Percentiles rank a stretch among this genome's conserved stretches.
These are phyloP conservation scores for Epichloe elymi DNA, from an alignment of 2,329 filamentous ascomycete species.

Conservation along the genomic window DNA sequence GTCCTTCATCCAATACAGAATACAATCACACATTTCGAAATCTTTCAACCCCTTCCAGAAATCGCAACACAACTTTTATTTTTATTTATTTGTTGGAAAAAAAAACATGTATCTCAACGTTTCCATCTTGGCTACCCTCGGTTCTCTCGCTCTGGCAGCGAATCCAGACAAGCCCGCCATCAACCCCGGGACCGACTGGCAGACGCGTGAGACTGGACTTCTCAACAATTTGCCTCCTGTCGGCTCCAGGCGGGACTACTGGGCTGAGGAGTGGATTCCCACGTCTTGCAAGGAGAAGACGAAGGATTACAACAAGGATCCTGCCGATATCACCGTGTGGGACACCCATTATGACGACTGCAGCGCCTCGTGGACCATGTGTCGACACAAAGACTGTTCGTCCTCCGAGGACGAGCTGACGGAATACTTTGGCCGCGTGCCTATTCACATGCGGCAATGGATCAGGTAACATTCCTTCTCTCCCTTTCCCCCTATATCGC, in stretches of 20 bases:
- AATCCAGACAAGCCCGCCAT: background rate
- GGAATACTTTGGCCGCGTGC: slow-evolving; percentile 16
- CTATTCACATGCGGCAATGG: slow-evolving; percentile 16
- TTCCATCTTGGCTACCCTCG: too few relatives aligned
- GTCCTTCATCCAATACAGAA: too few relatives aligned
- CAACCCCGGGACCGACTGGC: background rate
- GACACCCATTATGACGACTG: slow-evolving; percentile 17
- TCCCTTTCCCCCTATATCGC: too few relatives aligned
- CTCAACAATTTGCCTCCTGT: slow-evolving; percentile 5
- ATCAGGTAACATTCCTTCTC: slow-evolving; percentile 6
- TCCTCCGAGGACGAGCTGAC: slow-evolving; percentile 13
- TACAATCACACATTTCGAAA: too few relatives aligned
- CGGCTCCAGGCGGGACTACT: slow-evolving; percentile 9
- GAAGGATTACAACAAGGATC: slow-evolving; percentile 6
- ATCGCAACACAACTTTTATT: too few relatives aligned
- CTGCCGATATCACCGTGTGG: slow-evolving; percentile 13
- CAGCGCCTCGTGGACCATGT: slow-evolving; percentile 16
- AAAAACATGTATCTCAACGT: too few relatives aligned
- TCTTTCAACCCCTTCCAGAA: too few relatives aligned
- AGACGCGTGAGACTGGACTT: slow-evolving; percentile 1
- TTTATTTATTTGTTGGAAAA: too few relatives aligned
- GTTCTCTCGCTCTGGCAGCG: background rate
- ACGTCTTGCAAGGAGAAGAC: slow-evolving; percentile 9
- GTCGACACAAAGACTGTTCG: slow-evolving; percentile 15
- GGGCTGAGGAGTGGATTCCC: slow-evolving; percentile 12